Evolutionary conservation across 768 basidiomycete species (phyloP), one percentile per base, ranked within the genome.

Genomic region (Pulveroboletus frians): DNA sequence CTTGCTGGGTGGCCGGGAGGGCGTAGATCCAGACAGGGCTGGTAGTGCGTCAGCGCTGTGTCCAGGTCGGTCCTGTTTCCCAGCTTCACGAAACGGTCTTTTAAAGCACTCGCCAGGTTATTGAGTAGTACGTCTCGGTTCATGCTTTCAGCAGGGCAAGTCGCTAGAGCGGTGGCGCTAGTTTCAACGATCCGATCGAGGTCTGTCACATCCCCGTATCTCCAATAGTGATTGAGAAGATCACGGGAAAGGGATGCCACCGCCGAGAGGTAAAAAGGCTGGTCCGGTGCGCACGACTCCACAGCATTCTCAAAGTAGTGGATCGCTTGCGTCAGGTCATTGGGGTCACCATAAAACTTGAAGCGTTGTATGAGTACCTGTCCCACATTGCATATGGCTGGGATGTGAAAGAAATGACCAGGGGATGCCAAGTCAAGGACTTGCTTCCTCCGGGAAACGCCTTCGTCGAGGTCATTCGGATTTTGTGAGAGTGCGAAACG

Each of bases 401-500:
- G 6, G 11, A 62, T 49, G 18, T 52, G 57, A 30, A 47, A 46
- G 20, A 52, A 37, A 43, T 65, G 58, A 4, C 50, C 60, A 23
- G 61, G 49, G 17, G 59, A 54, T 14, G 57, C 55, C 17, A 64
- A 32, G n/a, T 53, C 42, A 7, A 67, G 56, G 29, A 58, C 45
- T 27, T 53, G 50, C 49, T 51, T 49, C 26, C 30, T 42, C 14
- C 44, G 34, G 6, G 41, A 20, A 39, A 72, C 50, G 14, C 59
- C 57, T 37, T 65, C 58, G 17, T 62, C 50, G 18, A 71, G 50
- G 39, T 69, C 66, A 5, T 45, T 35, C 13, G 49, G 39, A 26
- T 63, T 51, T 36, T 65, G 47, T 5, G 47, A 52, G n/a, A 31
- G 55, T 23, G 52, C 15, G 34, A 68, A 71, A 30, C 60, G 61